Conservation (phyloP, 768 basidiomycete genomes). For the Auricularia cornea region DNA sequence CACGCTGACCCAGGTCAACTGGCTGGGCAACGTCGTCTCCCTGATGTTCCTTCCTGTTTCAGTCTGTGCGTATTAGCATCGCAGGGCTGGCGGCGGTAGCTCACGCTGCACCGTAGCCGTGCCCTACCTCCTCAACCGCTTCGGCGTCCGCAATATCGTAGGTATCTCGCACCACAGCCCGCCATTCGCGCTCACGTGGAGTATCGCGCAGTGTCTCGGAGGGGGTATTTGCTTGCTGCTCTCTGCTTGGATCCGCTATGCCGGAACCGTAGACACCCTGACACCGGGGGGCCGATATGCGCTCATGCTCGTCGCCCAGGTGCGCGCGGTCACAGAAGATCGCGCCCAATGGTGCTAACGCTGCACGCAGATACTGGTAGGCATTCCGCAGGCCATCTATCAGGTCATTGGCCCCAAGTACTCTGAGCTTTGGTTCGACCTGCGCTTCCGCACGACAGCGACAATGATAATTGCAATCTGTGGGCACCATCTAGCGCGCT, state of each 20-base stretch:
- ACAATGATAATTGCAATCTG: constrained; percentile 52
- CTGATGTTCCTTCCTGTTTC: constrained; percentile 57
- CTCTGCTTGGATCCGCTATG: constrained; percentile 70
- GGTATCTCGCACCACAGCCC: constrained; percentile 18
- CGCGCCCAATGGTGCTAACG: not conserved
- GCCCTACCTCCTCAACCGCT: constrained; percentile 48
- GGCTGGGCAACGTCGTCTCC: constrained; percentile 66
- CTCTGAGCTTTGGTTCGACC: constrained; percentile 77
- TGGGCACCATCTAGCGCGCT: constrained; percentile 30
- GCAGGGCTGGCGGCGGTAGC: not conserved
- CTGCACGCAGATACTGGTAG: constrained; percentile 44
- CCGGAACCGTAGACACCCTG: constrained; percentile 53
- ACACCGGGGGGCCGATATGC: constrained; percentile 46
- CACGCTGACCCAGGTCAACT: constrained; percentile 64
- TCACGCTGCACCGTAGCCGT: not conserved
- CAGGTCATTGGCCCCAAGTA: constrained; percentile 74
- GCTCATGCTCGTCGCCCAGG: constrained; percentile 66
- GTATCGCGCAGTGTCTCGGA: constrained; percentile 44
- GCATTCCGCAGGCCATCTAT: constrained; percentile 61
- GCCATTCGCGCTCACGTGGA: not conserved
- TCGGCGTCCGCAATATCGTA: constrained; percentile 57
- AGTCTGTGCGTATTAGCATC: constrained; percentile 28
- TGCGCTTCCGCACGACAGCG: constrained; percentile 68
- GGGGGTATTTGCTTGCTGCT: constrained; percentile 47
- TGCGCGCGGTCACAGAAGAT: constrained; percentile 14